Percentiles rank a stretch among this genome's conserved stretches.
Evolutionary conservation across 1,139 yeast species (phyloP).

Genomic region (Pichia sp.): DNA sequence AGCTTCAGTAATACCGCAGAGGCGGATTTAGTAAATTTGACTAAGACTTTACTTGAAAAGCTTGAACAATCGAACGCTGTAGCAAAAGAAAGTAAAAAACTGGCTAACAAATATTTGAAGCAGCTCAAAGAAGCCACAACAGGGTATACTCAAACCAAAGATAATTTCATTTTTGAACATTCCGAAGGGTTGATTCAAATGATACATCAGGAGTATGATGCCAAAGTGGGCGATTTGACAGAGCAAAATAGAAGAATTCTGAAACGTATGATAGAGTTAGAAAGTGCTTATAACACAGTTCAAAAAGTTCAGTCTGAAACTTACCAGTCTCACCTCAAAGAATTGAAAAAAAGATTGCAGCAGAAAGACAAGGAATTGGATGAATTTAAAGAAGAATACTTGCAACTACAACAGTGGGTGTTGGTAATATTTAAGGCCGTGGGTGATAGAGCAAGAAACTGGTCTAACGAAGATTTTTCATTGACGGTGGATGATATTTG

Average conservation of each 20-base stretch:
- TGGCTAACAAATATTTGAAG: background rate
- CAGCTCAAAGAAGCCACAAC: too few relatives aligned
- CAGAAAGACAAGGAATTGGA: conserved; percentile 1
- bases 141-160: too few relatives aligned
- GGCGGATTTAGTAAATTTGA: too few relatives aligned
- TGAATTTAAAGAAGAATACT: conserved; percentile 2
- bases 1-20: too few relatives aligned
- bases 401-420: conserved; percentile 7
- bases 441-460: conserved; percentile 5
- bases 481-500: conserved; percentile 2
- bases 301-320: conserved; percentile 6
- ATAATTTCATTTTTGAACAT: background rate
- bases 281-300: conserved; percentile 4
- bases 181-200: background rate
- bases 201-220: background rate
- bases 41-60: too few relatives aligned
- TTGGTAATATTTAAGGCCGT: conserved; percentile 8
- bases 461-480: conserved; percentile 6
- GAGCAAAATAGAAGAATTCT: background rate
- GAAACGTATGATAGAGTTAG: conserved; percentile 1
- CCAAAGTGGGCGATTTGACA: background rate
- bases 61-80: background rate
- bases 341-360: background rate
- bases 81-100: background rate
- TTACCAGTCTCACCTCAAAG: conserved; percentile 3